A percentile compares a stretch with the other conserved stretches of the same genome.
phyloP scores from a whole-genome alignment of 2,329 filamentous ascomycete genomes.

The Emmonsiellopsis sp. region DNA sequence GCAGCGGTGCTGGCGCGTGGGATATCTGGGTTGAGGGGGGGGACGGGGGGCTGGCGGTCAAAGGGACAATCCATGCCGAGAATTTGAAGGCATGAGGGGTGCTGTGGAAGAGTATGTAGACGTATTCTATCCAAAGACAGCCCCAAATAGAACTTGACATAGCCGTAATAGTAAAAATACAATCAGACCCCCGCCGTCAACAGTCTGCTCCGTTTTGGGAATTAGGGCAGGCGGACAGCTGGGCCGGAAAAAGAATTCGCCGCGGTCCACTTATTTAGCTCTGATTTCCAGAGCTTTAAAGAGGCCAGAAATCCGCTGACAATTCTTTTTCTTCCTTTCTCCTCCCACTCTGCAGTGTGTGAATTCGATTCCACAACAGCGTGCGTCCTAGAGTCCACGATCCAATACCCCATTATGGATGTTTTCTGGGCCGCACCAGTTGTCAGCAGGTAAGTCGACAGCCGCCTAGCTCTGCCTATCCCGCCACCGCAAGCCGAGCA shows the following conservation, averaged over 20 bases:
- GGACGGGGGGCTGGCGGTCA: slow-evolving; percentile 54
- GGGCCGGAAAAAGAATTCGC: no score
- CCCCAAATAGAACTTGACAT: no score
- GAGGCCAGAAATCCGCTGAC: no score
- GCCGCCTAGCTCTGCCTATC: neutral
- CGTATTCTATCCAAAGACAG: neutral
- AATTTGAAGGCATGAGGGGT: neutral
- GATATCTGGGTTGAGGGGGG: slow-evolving; percentile 58
- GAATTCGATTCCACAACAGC: neutral
- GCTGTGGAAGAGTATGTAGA: neutral
- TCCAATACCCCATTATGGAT: slow-evolving; percentile 38
- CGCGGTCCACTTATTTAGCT: no score
- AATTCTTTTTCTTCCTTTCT: no score
- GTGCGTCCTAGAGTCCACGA: neutral
- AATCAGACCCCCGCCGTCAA: no score
- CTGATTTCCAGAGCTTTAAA: no score
- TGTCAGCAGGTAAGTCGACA: slow-evolving; percentile 49
- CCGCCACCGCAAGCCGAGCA: neutral
- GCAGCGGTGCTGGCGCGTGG: slow-evolving; percentile 34
- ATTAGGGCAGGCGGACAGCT: no score
- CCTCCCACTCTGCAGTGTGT: neutral
- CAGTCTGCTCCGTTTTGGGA: no score
- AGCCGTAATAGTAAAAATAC: no score
- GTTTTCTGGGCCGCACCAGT: slow-evolving; percentile 57
- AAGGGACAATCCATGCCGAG: slow-evolving; percentile 36